Evolutionary conservation across 306 rosid species (phyloP).

Genomic region (Vachellia collinsii): DNA sequence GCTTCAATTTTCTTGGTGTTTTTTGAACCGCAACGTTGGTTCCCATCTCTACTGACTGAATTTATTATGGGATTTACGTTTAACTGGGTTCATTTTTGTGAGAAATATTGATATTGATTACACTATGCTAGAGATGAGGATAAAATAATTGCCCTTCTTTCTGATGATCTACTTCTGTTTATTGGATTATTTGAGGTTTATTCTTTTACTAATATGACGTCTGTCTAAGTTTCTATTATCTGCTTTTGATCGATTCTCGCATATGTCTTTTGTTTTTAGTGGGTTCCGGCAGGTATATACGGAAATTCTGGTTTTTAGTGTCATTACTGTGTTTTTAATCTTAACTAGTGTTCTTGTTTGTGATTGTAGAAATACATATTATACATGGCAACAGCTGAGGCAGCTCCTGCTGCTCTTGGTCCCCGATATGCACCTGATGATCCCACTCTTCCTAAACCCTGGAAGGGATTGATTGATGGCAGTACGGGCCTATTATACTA

Average conservation of each 20-base stretch:
- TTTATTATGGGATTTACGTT: not conserved
- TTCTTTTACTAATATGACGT: not conserved
- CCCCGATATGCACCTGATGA: conserved; percentile 97
- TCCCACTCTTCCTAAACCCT: conserved; percentile 86
- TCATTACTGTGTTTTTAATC: not conserved
- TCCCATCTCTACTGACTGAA: not conserved
- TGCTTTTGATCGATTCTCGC: not conserved
- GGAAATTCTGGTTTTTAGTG: not conserved
- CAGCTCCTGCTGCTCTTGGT: conserved; percentile 61
- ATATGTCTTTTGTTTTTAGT: not conserved
- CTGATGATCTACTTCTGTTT: not conserved
- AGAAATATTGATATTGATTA: not conserved
- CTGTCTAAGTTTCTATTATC: not conserved
- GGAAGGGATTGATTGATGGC: conserved; percentile 98
- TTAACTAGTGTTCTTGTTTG: not conserved
- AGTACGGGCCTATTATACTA: conserved; percentile 77
- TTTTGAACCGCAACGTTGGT: not conserved
- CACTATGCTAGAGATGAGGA: not conserved
- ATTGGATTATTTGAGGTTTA: not conserved
- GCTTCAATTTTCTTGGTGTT: not conserved
- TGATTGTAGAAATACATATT: conserved; percentile 43
- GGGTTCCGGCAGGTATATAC: not conserved
- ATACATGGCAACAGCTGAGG: conserved; percentile 74
- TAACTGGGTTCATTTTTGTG: not conserved
- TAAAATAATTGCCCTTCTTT: not conserved